phyloP scores from a whole-genome alignment of 2,329 filamentous ascomycete genomes.

The Tolypocladium ovalisporum region DNA sequence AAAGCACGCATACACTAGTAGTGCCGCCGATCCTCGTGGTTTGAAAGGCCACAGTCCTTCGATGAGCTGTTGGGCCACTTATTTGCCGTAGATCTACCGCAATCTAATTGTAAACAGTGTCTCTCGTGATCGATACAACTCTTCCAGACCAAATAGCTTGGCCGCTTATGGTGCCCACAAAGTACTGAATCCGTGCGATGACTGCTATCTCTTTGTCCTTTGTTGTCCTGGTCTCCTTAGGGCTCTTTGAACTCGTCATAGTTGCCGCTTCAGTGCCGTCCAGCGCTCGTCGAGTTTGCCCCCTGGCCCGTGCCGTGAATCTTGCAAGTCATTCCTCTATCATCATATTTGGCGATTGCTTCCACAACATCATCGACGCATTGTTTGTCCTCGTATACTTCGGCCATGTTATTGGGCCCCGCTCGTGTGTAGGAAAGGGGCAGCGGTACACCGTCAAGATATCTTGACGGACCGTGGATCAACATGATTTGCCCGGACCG shows the following conservation, averaged over 20 bases:
- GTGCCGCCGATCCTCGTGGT: no score
- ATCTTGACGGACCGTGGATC: conserved; percentile 1
- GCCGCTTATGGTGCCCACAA: no score
- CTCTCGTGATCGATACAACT: no score
- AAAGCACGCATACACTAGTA: background rate
- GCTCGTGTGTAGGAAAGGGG: background rate
- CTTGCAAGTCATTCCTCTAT: conserved; percentile 2
- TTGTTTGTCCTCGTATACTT: background rate
- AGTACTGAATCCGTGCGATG: no score
- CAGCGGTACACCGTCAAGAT: conserved; percentile 1
- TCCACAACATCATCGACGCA: conserved; percentile 1
- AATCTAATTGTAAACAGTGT: no score
- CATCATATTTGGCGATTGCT: background rate
- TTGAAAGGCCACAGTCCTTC: no score
- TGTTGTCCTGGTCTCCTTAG: no score
- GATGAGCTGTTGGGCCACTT: no score
- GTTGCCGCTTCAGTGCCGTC: background rate
- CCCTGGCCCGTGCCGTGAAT: conserved; percentile 1
- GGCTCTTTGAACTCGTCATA: background rate
- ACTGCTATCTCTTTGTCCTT: no score
- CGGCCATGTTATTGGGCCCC: background rate
- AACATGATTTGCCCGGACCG: background rate
- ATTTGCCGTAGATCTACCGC: no score
- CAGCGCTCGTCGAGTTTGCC: background rate
- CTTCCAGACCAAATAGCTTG: no score